Evolutionary conservation across 257 asterid species (phyloP).

Genomic region (Solanum pinnatisectum): DNA sequence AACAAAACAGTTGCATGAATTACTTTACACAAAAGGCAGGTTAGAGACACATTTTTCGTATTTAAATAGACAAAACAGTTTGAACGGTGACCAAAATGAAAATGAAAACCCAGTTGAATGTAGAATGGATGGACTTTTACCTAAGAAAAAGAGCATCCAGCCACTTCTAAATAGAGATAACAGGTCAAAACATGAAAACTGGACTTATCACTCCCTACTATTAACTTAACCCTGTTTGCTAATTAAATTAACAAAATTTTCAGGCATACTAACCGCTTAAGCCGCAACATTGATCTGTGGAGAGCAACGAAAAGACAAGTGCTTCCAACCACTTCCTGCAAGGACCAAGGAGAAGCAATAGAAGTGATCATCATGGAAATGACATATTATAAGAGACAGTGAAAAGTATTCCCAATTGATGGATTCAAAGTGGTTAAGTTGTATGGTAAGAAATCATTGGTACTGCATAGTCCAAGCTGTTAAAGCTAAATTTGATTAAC

Average conservation of each 20-base stretch:
- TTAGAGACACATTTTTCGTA: background rate
- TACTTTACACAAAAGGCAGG: background rate
- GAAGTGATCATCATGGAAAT: background rate
- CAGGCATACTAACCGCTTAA: constrained; percentile 49
- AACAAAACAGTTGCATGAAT: background rate
- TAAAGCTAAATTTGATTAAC: background rate
- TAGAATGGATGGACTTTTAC: background rate
- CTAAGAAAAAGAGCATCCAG: background rate
- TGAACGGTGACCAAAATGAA: background rate
- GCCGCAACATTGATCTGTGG: constrained; percentile 82
- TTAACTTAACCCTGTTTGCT: background rate
- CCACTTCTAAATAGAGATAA: background rate
- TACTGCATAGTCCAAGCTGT: background rate
- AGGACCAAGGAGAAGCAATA: constrained; percentile 3
- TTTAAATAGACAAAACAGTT: background rate
- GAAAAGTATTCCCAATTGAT: background rate
- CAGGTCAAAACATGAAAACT: background rate
- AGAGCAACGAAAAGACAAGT: constrained; percentile 69
- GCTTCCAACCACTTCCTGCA: constrained; percentile 89
- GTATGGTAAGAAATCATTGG: background rate
- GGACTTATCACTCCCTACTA: background rate
- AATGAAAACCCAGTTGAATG: background rate
- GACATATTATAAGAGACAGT: background rate
- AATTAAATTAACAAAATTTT: constrained; percentile 1
- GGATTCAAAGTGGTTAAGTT: background rate